A percentile compares a stretch with the other conserved stretches of the same genome.
phyloP scores from a whole-genome alignment of 306 rosid genomes.

The Psophocarpus tetragonolobus region DNA sequence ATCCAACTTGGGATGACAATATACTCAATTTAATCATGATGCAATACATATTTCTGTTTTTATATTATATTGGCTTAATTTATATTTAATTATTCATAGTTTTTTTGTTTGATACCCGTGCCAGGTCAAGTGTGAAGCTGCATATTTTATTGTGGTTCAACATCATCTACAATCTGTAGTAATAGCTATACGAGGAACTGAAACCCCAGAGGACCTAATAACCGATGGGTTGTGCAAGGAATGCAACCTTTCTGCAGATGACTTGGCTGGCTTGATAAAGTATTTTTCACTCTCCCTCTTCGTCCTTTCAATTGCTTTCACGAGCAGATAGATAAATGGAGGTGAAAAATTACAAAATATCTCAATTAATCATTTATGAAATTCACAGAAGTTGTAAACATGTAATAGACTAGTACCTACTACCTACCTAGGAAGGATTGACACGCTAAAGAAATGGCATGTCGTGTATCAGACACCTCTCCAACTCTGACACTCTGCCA shows the following conservation, averaged over 20 bases:
- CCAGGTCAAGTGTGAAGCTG: constrained; percentile 85
- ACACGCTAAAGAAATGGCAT: too few species aligned
- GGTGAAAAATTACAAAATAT: constrained; percentile 13
- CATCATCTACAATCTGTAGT: constrained; percentile 72
- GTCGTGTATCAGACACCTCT: too few species aligned
- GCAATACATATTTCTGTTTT: constrained; percentile 9
- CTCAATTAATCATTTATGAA: constrained; percentile 5
- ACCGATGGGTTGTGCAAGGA: constrained; percentile 87
- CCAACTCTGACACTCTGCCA: too few species aligned
- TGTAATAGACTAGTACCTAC: background rate
- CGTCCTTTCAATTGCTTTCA: background rate
- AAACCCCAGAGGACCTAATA: constrained; percentile 94
- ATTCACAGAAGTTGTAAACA: constrained; percentile 15
- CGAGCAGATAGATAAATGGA: background rate
- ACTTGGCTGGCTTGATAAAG: constrained; percentile 85
- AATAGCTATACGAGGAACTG: constrained; percentile 90
- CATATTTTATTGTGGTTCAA: constrained; percentile 84
- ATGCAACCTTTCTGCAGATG: constrained; percentile 67
- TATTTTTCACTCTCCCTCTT: constrained; percentile 42
- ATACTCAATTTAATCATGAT: constrained; percentile 9
- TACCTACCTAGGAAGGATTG: too few species aligned
- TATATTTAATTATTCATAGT: background rate
- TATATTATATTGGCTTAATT: constrained; percentile 8
- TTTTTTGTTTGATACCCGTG: constrained; percentile 32
- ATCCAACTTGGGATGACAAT: background rate